A percentile compares a stretch with the other conserved stretches of the same genome.
Evolutionary conservation across 441 rosid species (phyloP).

Genomic region (Omphalea diandra): DNA sequence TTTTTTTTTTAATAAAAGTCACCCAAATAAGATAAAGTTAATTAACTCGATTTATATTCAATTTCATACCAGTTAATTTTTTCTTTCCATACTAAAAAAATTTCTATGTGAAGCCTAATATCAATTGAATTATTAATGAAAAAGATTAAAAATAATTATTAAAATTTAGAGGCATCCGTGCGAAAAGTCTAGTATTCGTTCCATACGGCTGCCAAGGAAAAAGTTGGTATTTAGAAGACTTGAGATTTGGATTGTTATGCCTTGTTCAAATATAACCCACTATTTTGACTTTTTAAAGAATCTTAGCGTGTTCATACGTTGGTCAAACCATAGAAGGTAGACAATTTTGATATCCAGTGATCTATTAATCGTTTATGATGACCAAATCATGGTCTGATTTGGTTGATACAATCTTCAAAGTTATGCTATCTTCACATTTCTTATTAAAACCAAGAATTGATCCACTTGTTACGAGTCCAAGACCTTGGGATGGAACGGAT

Average conservation of each 20-base stretch:
- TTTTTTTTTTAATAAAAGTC: too few relatives aligned
- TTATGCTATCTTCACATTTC: too few relatives aligned
- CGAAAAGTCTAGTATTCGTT: background rate
- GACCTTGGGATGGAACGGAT: constrained; percentile 6
- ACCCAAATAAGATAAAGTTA: too few relatives aligned
- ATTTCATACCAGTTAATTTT: too few relatives aligned
- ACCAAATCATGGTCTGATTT: background rate
- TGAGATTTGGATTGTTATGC: background rate
- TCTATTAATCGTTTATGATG: too few relatives aligned
- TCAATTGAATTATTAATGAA: too few relatives aligned
- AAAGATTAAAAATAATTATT: too few relatives aligned
- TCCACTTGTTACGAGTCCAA: constrained; percentile 10
- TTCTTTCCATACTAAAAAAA: too few relatives aligned
- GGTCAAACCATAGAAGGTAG: constrained; percentile 2
- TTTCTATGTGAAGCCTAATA: too few relatives aligned
- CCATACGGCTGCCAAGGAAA: constrained; percentile 10
- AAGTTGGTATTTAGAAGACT: too few relatives aligned
- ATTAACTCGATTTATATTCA: too few relatives aligned
- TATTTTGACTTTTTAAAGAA: constrained; percentile 16
- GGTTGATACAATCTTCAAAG: too few relatives aligned
- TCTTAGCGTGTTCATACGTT: background rate
- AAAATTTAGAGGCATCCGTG: background rate
- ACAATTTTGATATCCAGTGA: background rate
- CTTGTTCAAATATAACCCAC: constrained; percentile 21
- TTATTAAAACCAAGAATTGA: background rate